Conservation (phyloP, 352 stramenopile species). For the Chrysophaeum taylorii region DNA sequence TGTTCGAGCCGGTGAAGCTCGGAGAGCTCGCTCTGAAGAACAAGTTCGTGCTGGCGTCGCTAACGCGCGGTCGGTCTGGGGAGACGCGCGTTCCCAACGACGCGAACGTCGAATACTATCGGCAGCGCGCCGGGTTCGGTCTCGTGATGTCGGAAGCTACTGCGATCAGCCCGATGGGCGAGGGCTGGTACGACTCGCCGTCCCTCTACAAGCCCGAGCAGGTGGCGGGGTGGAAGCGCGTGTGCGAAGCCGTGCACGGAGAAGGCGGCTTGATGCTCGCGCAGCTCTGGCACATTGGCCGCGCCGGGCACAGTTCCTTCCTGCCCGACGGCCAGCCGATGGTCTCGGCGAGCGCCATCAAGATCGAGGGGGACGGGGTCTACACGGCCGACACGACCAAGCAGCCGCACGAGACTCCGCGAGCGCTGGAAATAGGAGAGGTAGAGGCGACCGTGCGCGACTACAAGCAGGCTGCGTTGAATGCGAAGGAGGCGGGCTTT, state of each 20-base stretch:
- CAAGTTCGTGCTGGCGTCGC: too few relatives aligned
- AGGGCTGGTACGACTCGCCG: too few relatives aligned
- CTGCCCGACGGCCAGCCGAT: slow-evolving; percentile 43
- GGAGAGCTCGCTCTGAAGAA: too few relatives aligned
- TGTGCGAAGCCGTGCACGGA: slow-evolving; percentile 51
- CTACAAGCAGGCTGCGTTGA: slow-evolving; percentile 47
- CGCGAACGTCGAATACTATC: too few relatives aligned
- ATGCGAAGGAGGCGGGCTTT: slow-evolving; percentile 59
- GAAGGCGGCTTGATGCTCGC: slow-evolving; percentile 60
- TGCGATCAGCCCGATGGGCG: too few relatives aligned
- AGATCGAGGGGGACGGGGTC: slow-evolving; percentile 34
- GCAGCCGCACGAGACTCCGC: slow-evolving; percentile 43
- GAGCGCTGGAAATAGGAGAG: slow-evolving; percentile 54
- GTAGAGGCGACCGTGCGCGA: slow-evolving; percentile 51
- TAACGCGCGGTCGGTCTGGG: too few relatives aligned
- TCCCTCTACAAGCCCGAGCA: too few relatives aligned
- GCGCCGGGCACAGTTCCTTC: slow-evolving; percentile 49
- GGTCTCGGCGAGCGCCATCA: slow-evolving; percentile 47
- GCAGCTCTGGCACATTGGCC: slow-evolving; percentile 70
- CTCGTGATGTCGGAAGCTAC: too few relatives aligned
- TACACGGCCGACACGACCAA: slow-evolving; percentile 40
- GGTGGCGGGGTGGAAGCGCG: too few relatives aligned
- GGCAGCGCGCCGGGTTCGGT: too few relatives aligned
- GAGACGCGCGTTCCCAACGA: too few relatives aligned
- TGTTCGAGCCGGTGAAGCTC: too few relatives aligned